These are phyloP conservation scores for Chloropicon primus DNA, from an alignment of 139 green algal genomes.

Conservation along the genomic window DNA sequence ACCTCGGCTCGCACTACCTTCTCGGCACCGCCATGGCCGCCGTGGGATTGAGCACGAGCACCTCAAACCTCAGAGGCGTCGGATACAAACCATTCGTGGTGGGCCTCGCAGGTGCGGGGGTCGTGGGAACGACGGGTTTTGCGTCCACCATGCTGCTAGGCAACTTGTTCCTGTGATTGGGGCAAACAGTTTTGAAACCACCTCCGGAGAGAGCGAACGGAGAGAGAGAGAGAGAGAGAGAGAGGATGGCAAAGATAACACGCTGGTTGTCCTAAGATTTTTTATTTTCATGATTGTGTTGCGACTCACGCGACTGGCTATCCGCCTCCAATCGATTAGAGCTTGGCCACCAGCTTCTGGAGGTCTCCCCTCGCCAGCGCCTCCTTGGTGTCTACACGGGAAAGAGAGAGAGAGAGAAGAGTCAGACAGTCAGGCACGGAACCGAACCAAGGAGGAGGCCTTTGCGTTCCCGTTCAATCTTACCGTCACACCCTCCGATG, in stretches of 20 bases:
- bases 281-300: too few relatives aligned
- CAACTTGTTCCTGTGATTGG: too few relatives aligned
- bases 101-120: neutral
- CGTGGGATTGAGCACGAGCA: neutral
- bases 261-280: too few relatives aligned
- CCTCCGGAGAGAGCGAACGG: too few relatives aligned
- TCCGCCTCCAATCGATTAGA: neutral
- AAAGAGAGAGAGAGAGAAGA: too few relatives aligned
- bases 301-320: too few relatives aligned
- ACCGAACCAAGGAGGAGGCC: too few relatives aligned
- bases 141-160: neutral
- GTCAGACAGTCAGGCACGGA: too few relatives aligned
- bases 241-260: neutral
- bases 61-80: neutral
- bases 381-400: neutral
- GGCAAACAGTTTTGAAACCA: neutral
- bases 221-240: neutral
- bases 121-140: neutral
- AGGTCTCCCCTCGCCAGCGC: neutral
- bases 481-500: slow-evolving; percentile 54
- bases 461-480: neutral
- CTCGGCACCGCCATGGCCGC: neutral
- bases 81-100: neutral
- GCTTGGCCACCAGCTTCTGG: neutral
- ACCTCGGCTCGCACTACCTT: neutral